Base-by-base conservation (phyloP, 805 yeast genomes). In the Pichia thaimueangensis region DNA sequence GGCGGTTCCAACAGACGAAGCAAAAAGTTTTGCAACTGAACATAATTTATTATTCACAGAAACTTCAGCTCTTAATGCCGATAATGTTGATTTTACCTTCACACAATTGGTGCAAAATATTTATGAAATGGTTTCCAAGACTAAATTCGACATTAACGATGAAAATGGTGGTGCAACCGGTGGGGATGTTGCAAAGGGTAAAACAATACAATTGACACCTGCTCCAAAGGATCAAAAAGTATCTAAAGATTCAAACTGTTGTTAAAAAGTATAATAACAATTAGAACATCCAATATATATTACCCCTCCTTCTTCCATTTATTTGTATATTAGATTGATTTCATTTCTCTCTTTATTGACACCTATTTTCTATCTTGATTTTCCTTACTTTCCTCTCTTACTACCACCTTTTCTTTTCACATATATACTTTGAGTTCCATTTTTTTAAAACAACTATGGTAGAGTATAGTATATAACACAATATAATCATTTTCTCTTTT, bases 1-100 rank as follows among this genome's bases (percentile, higher is more conserved):
- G 58, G 96, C 96, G 0, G 96, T 93, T 17, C 96, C 97, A 47
- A 89, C 97, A 25, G 97, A 93, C 45, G 98, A 93, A 67, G 98
- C 97, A 46, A 84, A 82, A 65, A 85, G 82, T 58, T 89, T 89
- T 68, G 96, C 96, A 30, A 78, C 85, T 47, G 97, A 93, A 65
- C 89, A 93, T 69, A 86, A 78, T 62, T 73, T 93, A 55, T 70
- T 93, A 56, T 93, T 93, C 62, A 91, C 96, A 35, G 98, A 93
- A 70, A 94, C 97, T 13, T 82, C 94, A 47, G 98, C 97, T 22
- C 74, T 93, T 49, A 86, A 86, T 54, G 82, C 95, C 35, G 94
- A 91, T 58, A 93, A 93, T 63, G 98, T 93, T 45, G 97, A 93
- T 62, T 73, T 80, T 52, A 89, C 97, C 8, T 93, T 93, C 76